Evolutionary conservation across 257 asterid genomes (phyloP).

Genomic region (Plantago ovata): DNA sequence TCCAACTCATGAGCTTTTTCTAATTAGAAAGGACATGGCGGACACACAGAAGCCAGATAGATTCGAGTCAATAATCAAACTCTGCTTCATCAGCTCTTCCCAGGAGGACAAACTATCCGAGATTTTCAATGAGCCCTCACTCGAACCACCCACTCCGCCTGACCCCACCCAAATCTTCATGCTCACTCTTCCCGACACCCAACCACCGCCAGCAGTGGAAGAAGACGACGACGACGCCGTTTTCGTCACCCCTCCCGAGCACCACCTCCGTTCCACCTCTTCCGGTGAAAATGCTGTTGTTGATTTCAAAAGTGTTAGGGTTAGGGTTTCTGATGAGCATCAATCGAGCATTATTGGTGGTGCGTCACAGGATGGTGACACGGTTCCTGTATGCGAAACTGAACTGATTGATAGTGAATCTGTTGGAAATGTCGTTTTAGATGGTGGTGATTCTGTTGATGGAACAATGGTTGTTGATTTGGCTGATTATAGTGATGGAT

Average conservation of each 20-base stretch:
- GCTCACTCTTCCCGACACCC: slow-evolving; percentile 30
- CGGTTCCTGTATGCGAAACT: background rate
- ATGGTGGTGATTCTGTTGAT: slow-evolving; percentile 13
- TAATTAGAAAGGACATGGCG: too few species aligned
- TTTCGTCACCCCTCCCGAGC: background rate
- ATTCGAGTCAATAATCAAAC: too few species aligned
- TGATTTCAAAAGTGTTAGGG: slow-evolving; percentile 8
- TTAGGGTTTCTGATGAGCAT: slow-evolving; percentile 21
- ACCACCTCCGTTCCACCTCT: background rate
- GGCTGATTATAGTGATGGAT: slow-evolving; percentile 2
- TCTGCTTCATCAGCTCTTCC: too few species aligned
- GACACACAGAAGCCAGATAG: too few species aligned
- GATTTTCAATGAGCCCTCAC: too few species aligned
- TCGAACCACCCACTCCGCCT: slow-evolving; percentile 17
- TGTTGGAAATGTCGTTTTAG: slow-evolving; percentile 9
- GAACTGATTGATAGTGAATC: background rate
- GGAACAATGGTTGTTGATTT: background rate
- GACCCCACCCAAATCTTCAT: slow-evolving; percentile 24
- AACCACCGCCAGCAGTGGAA: background rate
- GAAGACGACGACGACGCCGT: background rate
- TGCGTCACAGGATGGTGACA: slow-evolving; percentile 8
- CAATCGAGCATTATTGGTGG: slow-evolving; percentile 14
- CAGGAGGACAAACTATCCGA: too few species aligned
- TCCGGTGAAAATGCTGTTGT: background rate
- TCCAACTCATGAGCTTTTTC: too few species aligned